Conservation (phyloP, 768 basidiomycete genomes). For the Dioszegia crocea region DNA sequence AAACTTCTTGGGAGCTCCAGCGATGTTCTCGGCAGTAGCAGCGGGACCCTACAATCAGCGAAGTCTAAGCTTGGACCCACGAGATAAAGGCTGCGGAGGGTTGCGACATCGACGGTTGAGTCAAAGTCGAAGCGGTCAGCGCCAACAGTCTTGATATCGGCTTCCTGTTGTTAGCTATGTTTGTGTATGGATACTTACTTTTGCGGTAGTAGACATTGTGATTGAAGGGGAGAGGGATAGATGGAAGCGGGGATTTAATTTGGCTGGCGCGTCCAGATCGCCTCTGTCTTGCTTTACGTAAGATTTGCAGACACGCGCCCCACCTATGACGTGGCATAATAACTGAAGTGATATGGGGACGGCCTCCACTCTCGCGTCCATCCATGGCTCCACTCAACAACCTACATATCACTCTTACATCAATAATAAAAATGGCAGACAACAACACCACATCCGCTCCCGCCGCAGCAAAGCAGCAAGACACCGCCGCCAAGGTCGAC, state of each 20-base stretch:
- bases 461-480: neutral
- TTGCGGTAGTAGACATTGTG: neutral
- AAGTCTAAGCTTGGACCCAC: conserved; percentile 26
- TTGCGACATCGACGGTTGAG: conserved; percentile 71
- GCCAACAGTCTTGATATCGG: conserved; percentile 58
- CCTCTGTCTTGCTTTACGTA: no score
- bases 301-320: no score
- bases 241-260: neutral
- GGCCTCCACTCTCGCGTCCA: neutral
- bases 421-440: conserved; percentile 13
- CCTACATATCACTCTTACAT: no score
- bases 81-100: conserved; percentile 81
- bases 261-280: neutral
- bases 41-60: conserved; percentile 5
- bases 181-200: neutral
- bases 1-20: conserved; percentile 51
- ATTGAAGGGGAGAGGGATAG: conserved; percentile 1
- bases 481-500: neutral
- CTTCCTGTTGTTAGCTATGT: conserved; percentile 11
- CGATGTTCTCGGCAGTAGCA: conserved; percentile 10
- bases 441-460: conserved; percentile 10
- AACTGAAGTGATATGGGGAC: no score
- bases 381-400: neutral
- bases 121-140: conserved; percentile 85
- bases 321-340: no score